Conservation (phyloP, 2,329 filamentous ascomycete genomes). For the Cadophora malorum region DNA sequence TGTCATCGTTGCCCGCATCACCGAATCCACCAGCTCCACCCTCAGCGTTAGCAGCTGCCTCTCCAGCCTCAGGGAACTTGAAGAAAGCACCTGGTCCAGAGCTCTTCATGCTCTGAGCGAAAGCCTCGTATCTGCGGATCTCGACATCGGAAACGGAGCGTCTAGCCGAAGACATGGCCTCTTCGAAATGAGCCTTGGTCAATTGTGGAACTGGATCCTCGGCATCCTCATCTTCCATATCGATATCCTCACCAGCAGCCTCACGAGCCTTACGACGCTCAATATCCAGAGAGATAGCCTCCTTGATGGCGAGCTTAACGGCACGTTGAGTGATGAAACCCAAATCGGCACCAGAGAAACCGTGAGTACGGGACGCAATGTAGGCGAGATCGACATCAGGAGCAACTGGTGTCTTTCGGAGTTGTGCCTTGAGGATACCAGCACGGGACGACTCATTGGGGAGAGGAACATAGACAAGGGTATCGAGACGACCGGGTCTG, state of each 20-base stretch:
- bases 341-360: conserved; percentile 99
- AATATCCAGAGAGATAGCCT: conserved; percentile 88
- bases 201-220: conserved; percentile 97
- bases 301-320: conserved; percentile 99
- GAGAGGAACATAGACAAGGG: conserved; percentile 96
- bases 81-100: conserved; percentile 95
- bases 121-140: conserved; percentile 97
- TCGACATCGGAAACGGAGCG: conserved; percentile 95
- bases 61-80: conserved; percentile 81
- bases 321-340: conserved; percentile 99
- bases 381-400: conserved; percentile 85
- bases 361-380: conserved; percentile 97
- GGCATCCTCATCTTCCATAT: conserved; percentile 80
- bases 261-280: conserved; percentile 89
- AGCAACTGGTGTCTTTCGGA: conserved; percentile 96
- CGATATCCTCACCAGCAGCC: conserved; percentile 78
- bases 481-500: conserved; percentile 98
- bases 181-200: conserved; percentile 96
- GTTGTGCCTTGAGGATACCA: conserved; percentile 91
- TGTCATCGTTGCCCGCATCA: conserved; percentile 91
- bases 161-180: conserved; percentile 95
- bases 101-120: conserved; percentile 99
- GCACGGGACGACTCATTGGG: conserved; percentile 90
- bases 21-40: conserved; percentile 71
- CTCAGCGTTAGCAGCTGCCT: conserved; percentile 72